Conservation (phyloP, 768 basidiomycete species). For the Auriculariales sp. region DNA sequence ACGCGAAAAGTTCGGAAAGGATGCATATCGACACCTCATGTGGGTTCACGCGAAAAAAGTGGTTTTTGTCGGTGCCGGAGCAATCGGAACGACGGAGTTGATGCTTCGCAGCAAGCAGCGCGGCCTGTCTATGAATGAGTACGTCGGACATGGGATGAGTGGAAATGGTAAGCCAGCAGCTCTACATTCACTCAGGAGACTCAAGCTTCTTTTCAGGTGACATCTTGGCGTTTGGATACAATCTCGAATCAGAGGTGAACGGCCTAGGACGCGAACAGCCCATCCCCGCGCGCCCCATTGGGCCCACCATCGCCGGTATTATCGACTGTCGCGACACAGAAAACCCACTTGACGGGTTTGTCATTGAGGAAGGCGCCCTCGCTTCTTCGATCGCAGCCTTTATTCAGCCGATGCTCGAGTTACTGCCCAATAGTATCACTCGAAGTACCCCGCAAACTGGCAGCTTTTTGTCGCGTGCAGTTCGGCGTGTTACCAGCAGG, state of each 20-base stretch:
- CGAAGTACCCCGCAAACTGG: background rate
- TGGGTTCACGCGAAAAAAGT: background rate
- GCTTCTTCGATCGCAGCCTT: background rate
- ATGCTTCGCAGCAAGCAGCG: constrained; percentile 2
- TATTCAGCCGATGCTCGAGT: constrained; percentile 1
- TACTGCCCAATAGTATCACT: background rate
- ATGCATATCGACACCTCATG: background rate
- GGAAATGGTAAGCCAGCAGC: constrained; percentile 4
- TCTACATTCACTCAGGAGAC: too few species aligned
- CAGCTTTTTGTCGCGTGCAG: background rate
- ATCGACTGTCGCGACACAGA: constrained; percentile 2
- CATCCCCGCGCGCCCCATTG: background rate
- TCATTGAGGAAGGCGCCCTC: constrained; percentile 3
- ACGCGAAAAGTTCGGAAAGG: background rate
- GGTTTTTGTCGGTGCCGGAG: background rate
- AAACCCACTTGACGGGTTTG: constrained; percentile 3
- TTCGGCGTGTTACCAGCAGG: background rate
- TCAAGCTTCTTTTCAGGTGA: too few species aligned
- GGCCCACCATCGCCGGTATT: constrained; percentile 2
- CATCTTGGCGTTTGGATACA: constrained; percentile 2
- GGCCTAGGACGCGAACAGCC: background rate
- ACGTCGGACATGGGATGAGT: background rate
- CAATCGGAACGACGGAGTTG: constrained; percentile 2
- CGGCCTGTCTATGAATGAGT: background rate
- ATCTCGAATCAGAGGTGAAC: background rate